Evolutionary conservation across 2,329 filamentous ascomycete species (phyloP), one percentile per base, ranked within the genome.

Genomic region (Penicillium paneum): DNA sequence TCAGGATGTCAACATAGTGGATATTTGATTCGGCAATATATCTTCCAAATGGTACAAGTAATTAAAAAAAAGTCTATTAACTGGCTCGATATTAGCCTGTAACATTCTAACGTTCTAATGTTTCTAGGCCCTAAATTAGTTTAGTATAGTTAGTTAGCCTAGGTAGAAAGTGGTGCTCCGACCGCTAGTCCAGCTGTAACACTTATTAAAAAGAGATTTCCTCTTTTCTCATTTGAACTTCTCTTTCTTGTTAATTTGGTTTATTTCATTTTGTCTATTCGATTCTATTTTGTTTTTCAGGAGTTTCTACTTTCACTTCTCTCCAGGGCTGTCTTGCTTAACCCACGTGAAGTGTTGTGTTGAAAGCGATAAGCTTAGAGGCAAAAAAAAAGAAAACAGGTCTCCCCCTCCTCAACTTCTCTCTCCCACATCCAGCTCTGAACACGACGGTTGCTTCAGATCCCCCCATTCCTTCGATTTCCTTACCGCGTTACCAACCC

Each of bases 401-500:
- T 31, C 28, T 32, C 13, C 47, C 36, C 47, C 36, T 42, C 47
- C 36, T 32, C 42, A 8, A 42, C 26, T 31, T 42, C 19, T 32
- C 36, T 49, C 15, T 31, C 15, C 15, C 5, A 26, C 8, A 49
- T 48, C 45, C 34, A 49, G 26, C 3, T 34, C 47, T 49, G 15
- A 49, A 42, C 47, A 42, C 47, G 34, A 29, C 12, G 21, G 35
- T 39, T 36, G 17, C 17, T 11, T 43, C 21, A 36, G 24, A 38
- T 26, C 17, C 29, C 39, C 40, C 36, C 29, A 41, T 36, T 42
- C 28, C 32, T 49, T 49, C 45, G 52, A 51, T 49, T 48, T 44
- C 51, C 40, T 52, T 56, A 53, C 58, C 45, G 47, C 62, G 57
- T 58, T 47, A 35, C 75, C 73, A 38, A 78, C 43, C 28, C 34